Evolutionary conservation across 2,329 filamentous ascomycete species (phyloP).

Genomic region (Aurifilum marmelostoma): DNA sequence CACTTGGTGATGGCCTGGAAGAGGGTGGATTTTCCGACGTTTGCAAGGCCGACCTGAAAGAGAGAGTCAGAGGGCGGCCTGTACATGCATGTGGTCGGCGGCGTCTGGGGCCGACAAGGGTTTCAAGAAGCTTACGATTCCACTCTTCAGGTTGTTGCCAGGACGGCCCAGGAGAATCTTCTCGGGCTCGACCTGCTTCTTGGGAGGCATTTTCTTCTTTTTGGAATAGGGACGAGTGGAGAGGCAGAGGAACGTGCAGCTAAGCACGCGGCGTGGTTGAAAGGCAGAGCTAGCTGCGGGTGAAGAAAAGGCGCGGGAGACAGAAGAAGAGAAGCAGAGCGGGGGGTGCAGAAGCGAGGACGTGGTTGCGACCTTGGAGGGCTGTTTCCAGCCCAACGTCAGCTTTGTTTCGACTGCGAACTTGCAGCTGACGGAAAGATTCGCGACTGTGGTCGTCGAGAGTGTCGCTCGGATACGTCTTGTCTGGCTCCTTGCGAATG

Average conservation of each 20-base stretch:
- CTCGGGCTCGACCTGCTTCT: constrained; percentile 89
- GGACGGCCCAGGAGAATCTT: constrained; percentile 95
- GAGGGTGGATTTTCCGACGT: constrained; percentile 98
- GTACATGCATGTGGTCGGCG: constrained; percentile 31
- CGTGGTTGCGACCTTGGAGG: constrained; percentile 45
- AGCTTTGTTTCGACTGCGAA: constrained; percentile 18
- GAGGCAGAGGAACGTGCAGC: constrained; percentile 52
- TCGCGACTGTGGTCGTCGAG: background rate
- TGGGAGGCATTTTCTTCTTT: constrained; percentile 84
- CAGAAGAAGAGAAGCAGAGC: constrained; percentile 60
- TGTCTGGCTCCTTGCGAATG: constrained; percentile 11
- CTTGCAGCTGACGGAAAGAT: background rate
- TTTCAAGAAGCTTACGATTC: constrained; percentile 72
- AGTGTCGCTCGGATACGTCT: background rate
- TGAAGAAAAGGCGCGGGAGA: constrained; percentile 51
- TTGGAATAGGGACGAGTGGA: constrained; percentile 60
- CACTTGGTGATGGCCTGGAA: constrained; percentile 99
- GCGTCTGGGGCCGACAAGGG: constrained; percentile 28
- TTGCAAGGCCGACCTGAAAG: constrained; percentile 89
- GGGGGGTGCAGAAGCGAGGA: constrained; percentile 44
- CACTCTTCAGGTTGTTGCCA: constrained; percentile 98
- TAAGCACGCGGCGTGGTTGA: constrained; percentile 55
- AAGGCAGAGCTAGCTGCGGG: constrained; percentile 71
- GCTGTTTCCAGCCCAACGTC: constrained; percentile 48
- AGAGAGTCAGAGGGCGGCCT: constrained; percentile 44